Evolutionary conservation across 257 asterid genomes (phyloP).

Genomic region (Ballota nigra): DNA sequence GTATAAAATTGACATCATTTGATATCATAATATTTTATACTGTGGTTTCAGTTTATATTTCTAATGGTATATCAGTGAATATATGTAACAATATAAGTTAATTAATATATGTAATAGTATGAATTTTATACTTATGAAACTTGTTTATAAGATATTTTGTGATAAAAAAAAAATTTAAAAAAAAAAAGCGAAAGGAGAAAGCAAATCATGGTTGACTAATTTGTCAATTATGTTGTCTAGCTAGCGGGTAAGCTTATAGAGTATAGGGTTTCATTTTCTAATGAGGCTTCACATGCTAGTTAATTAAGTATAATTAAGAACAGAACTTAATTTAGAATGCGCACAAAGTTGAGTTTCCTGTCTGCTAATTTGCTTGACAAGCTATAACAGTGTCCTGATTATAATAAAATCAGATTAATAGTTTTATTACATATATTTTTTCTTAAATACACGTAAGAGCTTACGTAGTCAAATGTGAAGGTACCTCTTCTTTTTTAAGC

Average conservation of each 20-base stretch:
- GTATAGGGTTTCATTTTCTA: neutral
- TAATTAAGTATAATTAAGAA: neutral
- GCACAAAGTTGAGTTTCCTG: neutral
- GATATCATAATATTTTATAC: too few species aligned
- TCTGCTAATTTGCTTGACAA: neutral
- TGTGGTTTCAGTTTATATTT: too few species aligned
- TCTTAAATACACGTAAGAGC: conserved; percentile 36
- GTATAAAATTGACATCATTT: too few species aligned
- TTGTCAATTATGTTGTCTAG: neutral
- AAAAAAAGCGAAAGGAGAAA: neutral
- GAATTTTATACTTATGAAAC: too few species aligned
- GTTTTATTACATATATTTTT: neutral
- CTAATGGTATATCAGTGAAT: too few species aligned
- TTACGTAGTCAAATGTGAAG: conserved; percentile 24
- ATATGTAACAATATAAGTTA: too few species aligned
- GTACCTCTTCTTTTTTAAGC: neutral
- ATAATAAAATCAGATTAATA: neutral
- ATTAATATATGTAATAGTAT: too few species aligned
- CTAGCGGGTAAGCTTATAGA: neutral
- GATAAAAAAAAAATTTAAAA: neutral
- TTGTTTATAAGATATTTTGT: too few species aligned
- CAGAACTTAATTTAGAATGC: neutral
- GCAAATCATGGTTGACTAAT: neutral
- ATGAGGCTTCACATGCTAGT: conserved; percentile 14
- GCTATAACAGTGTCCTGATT: neutral